Percentiles rank a stretch among this genome's conserved stretches.
Evolutionary conservation across 2,329 filamentous ascomycete genomes (phyloP).

Genomic region (Nigrospora sphaerica): DNA sequence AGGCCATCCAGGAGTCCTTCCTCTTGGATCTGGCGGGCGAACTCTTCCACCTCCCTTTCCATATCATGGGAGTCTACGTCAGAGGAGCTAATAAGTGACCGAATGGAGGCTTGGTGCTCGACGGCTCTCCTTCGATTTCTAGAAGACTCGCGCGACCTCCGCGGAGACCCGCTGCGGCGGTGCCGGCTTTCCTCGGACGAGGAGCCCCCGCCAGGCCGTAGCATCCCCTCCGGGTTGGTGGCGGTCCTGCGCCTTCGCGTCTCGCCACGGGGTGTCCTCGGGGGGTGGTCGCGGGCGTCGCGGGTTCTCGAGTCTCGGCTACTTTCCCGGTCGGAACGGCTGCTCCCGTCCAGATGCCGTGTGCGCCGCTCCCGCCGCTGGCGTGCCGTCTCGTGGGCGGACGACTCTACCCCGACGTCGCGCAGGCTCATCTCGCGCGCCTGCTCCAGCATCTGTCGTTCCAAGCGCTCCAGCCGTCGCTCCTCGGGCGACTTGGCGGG

Average conservation of each 20-base stretch:
- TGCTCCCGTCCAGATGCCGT: constrained; percentile 20
- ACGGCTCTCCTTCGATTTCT: constrained; percentile 49
- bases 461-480: constrained; percentile 53
- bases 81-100: constrained; percentile 75
- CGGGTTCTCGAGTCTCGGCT: constrained; percentile 17
- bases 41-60: constrained; percentile 83
- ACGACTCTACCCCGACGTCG: constrained; percentile 49
- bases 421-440: constrained; percentile 68
- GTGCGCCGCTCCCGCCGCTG: constrained; percentile 19
- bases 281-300: constrained; percentile 14
- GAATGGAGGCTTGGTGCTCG: constrained; percentile 83
- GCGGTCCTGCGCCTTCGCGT: constrained; percentile 17
- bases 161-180: constrained; percentile 36
- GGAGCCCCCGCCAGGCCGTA: constrained; percentile 25
- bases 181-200: constrained; percentile 28
- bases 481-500: constrained; percentile 46
- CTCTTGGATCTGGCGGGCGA: constrained; percentile 80
- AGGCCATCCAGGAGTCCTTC: constrained; percentile 84
- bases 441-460: constrained; percentile 62
- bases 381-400: constrained; percentile 10
- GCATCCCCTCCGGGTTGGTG: constrained; percentile 26
- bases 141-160: constrained; percentile 29
- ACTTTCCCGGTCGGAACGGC: constrained; percentile 23
- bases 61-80: constrained; percentile 72
- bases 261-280: constrained; percentile 20